Evolutionary conservation across 768 basidiomycete species (phyloP).

Genomic region (Crucibulum laeve): DNA sequence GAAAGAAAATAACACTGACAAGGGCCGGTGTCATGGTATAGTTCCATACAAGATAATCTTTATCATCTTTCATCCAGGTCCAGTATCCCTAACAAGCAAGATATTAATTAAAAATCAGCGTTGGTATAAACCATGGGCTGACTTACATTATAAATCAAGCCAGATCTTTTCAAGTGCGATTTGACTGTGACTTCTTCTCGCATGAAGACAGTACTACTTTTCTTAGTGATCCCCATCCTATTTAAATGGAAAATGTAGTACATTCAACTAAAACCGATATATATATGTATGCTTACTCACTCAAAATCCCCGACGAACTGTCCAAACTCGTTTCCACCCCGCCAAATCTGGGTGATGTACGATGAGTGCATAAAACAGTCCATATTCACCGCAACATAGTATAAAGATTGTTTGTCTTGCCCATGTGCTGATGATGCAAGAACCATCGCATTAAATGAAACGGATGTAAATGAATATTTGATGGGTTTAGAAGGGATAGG

Average conservation of each 20-base stretch:
- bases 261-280: background rate
- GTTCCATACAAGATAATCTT: too few species aligned
- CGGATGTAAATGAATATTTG: background rate
- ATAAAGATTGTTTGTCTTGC: background rate
- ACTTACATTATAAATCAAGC: background rate
- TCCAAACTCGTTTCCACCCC: background rate
- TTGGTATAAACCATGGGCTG: background rate
- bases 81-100: too few species aligned
- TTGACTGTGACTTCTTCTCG: background rate
- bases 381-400: background rate
- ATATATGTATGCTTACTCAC: too few species aligned
- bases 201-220: background rate
- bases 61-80: too few species aligned
- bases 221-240: background rate
- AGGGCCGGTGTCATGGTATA: too few species aligned
- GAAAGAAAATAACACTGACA: too few species aligned
- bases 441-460: background rate
- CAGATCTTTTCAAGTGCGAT: background rate
- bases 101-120: too few species aligned
- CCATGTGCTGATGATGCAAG: background rate
- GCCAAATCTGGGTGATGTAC: background rate
- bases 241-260: background rate
- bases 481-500: background rate
- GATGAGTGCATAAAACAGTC: background rate
- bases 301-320: background rate